Conservation (phyloP, 495 filamentous ascomycete species). For the Penicillium waksmanii region DNA sequence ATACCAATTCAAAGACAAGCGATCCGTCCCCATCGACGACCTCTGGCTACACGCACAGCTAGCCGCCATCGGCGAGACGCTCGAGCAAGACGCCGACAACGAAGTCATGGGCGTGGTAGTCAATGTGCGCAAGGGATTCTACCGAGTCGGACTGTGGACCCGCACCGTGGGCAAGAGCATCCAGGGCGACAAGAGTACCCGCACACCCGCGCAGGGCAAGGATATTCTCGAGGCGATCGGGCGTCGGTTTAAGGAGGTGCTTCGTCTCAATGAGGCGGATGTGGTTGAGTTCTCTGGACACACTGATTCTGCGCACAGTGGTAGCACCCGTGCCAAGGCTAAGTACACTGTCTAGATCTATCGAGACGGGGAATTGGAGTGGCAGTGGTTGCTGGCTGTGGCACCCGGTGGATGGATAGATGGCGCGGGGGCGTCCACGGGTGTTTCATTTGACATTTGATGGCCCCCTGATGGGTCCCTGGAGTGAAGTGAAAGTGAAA, state of each 20-base stretch:
- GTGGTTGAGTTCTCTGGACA: constrained; percentile 93
- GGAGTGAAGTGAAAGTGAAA: background rate
- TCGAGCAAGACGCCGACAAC: constrained; percentile 86
- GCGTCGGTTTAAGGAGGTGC: constrained; percentile 83
- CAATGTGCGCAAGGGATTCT: constrained; percentile 98
- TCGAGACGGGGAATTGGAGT: no score
- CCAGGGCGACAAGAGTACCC: constrained; percentile 71
- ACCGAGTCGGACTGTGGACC: constrained; percentile 92
- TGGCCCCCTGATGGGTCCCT: background rate
- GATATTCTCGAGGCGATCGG: constrained; percentile 84
- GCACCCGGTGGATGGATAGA: constrained; percentile 9
- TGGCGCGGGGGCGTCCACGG: constrained; percentile 4
- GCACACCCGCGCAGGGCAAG: constrained; percentile 76
- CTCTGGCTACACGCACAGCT: constrained; percentile 98
- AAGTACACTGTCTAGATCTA: constrained; percentile 76
- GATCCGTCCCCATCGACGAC: constrained; percentile 85
- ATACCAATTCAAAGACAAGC: constrained; percentile 95
- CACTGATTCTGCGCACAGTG: constrained; percentile 88
- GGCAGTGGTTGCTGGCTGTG: background rate
- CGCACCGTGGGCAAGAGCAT: constrained; percentile 84
- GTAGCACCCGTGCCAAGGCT: constrained; percentile 92
- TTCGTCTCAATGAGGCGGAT: constrained; percentile 75
- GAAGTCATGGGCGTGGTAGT: constrained; percentile 99
- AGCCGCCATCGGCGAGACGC: constrained; percentile 94
- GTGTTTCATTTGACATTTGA: constrained; percentile 3